Evolutionary conservation across 2,329 filamentous ascomycete genomes (phyloP), one percentile per base, ranked within the genome.

Genomic region (Keithomyces neogunnii): DNA sequence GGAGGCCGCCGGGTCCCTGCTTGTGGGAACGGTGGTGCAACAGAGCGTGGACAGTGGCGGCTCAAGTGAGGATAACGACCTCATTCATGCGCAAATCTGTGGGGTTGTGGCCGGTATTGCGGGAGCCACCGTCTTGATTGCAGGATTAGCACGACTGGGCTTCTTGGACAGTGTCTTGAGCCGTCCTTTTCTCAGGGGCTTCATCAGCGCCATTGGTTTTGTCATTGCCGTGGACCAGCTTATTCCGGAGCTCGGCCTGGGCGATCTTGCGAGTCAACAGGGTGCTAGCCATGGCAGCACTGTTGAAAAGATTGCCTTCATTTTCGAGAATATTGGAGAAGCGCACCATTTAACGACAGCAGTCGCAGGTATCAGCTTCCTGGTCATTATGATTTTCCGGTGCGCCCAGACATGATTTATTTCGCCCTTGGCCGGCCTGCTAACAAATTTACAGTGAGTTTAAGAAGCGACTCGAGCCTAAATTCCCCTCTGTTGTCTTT

Each of bases 141-240:
- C 91, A 11, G 93, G 93, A 1, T 65, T 96, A 30, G 87, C 88
- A 29, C 80, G 93, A 11, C 73, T 99, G 3, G 93, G 93, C 0
- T 99, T 97, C 62, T 69, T 99, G 55, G 93, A 99, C 64, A 96
- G 89, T 62, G 91, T 99, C 9, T 77, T 99, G 36, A 96, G 91
- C 59, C 80, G 89, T 35, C 93, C 93, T 1, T 97, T 99, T 61
- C 71, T 97, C 51, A 79, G 93, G 53, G 93, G 93, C 1, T 99
- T 99, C 71, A 96, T 99, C 69, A 96, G 89, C 52, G 93, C 93
- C 48, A 95, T 99, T 64, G 93, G 93, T 47, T 88, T 96, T 51
- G 91, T 97, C 57, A 97, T 99, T 64, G 83, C 95, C 39, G 89
- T 97, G 36, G 93, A 97, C 66, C 93, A 99, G 69, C 73, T 96